phyloP scores from a whole-genome alignment of 352 stramenopile species.

The Halophytophthora polymorphica region DNA sequence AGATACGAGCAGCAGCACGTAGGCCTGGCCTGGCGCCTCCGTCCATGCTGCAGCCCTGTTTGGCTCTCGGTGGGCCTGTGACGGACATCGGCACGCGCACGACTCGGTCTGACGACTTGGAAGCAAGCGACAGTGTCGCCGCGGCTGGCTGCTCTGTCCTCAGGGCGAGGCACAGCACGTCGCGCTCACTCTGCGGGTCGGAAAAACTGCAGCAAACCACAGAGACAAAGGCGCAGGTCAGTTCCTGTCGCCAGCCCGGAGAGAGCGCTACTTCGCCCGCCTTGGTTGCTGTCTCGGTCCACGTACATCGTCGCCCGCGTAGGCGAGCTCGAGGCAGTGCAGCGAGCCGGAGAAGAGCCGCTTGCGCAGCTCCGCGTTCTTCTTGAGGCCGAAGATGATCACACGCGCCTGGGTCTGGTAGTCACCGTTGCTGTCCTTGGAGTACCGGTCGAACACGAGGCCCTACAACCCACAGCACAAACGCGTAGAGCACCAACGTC shows the following conservation, averaged over 20 bases:
- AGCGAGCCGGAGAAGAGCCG: conserved; percentile 61
- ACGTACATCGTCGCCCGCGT: conserved; percentile 65
- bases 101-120: too few relatives aligned
- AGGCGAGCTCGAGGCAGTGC: conserved; percentile 72
- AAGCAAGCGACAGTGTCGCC: too few relatives aligned
- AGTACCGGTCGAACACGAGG: conserved; percentile 73
- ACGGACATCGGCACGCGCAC: too few relatives aligned
- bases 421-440: conserved; percentile 68
- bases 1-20: too few relatives aligned
- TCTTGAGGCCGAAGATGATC: conserved; percentile 78
- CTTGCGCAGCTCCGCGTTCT: conserved; percentile 57
- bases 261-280: too few relatives aligned
- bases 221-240: too few relatives aligned
- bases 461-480: conserved; percentile 23
- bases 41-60: too few relatives aligned
- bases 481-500: background rate
- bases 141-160: conserved; percentile 12
- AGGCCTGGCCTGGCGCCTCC: too few relatives aligned
- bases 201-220: conserved; percentile 34
- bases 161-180: background rate
- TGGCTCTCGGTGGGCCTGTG: too few relatives aligned
- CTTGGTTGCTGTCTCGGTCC: too few relatives aligned
- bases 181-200: conserved; percentile 24
- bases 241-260: too few relatives aligned
- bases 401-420: conserved; percentile 73